phyloP scores from a whole-genome alignment of 2,329 filamentous ascomycete genomes.

The Botrytis squamosa region DNA sequence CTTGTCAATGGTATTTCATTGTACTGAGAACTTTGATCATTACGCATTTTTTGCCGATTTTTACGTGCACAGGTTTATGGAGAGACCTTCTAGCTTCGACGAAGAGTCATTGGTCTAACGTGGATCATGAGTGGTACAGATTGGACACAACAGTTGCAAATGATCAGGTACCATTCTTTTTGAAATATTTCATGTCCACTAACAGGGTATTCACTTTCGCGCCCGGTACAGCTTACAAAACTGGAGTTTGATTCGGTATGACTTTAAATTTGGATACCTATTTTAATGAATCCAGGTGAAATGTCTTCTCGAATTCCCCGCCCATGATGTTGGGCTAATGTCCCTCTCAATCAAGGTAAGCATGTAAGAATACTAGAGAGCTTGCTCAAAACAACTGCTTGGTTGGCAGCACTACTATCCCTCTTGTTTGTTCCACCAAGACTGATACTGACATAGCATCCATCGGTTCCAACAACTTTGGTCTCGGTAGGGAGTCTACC shows the following conservation, averaged over 20 bases:
- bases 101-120: neutral
- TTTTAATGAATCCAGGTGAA: neutral
- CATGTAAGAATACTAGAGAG: conserved; percentile 10
- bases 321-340: neutral
- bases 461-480: neutral
- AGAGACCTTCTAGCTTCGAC: neutral
- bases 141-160: neutral
- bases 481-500: conserved; percentile 13
- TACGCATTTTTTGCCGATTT: neutral
- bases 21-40: neutral
- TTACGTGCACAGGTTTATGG: neutral
- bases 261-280: neutral
- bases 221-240: neutral
- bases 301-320: neutral
- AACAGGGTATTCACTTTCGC: neutral
- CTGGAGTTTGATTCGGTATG: neutral
- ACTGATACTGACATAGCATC: conserved; percentile 19
- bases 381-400: conserved; percentile 3
- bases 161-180: neutral
- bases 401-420: conserved; percentile 4
- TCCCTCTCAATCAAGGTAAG: neutral
- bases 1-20: neutral
- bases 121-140: neutral
- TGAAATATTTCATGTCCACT: neutral
- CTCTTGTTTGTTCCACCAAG: conserved; percentile 16